phyloP scores from a whole-genome alignment of 352 stramenopile genomes.

The Plasmopara muralis region DNA sequence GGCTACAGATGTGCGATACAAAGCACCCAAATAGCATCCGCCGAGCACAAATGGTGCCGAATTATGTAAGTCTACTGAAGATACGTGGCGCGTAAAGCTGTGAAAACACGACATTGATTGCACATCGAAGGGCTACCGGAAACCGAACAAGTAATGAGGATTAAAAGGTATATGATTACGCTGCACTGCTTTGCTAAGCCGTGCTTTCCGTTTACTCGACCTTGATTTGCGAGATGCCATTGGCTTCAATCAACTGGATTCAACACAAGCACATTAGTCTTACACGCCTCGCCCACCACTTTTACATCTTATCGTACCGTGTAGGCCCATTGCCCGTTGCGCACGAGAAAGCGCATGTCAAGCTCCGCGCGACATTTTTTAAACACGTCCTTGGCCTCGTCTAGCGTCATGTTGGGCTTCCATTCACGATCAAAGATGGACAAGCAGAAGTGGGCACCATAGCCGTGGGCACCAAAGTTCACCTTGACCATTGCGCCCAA shows the following conservation, averaged over 20 bases:
- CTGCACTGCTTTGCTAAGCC: too few species aligned
- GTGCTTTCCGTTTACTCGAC: constrained; percentile 32
- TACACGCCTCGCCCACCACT: not conserved
- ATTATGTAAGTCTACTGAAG: too few species aligned
- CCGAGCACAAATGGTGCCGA: too few species aligned
- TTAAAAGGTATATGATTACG: not conserved
- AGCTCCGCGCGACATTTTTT: constrained; percentile 77
- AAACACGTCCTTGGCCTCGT: constrained; percentile 64
- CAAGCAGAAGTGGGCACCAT: constrained; percentile 77
- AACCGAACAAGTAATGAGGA: not conserved
- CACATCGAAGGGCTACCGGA: not conserved
- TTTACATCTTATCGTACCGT: constrained; percentile 28
- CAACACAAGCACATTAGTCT: constrained; percentile 5
- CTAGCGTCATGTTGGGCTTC: constrained; percentile 77
- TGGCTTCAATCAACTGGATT: constrained; percentile 52
- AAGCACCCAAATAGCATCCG: too few species aligned
- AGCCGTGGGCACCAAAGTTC: constrained; percentile 84
- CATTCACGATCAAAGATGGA: constrained; percentile 86
- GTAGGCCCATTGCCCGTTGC: constrained; percentile 84
- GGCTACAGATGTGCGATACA: too few species aligned
- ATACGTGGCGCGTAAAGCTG: too few species aligned
- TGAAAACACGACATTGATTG: too few species aligned
- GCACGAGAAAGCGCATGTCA: constrained; percentile 80
- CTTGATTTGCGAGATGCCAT: constrained; percentile 60
- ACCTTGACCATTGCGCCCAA: constrained; percentile 77